Evolutionary conservation across 768 basidiomycete genomes (phyloP), one percentile per base, ranked within the genome.

Genomic region (Hygrophorus pudorinus): DNA sequence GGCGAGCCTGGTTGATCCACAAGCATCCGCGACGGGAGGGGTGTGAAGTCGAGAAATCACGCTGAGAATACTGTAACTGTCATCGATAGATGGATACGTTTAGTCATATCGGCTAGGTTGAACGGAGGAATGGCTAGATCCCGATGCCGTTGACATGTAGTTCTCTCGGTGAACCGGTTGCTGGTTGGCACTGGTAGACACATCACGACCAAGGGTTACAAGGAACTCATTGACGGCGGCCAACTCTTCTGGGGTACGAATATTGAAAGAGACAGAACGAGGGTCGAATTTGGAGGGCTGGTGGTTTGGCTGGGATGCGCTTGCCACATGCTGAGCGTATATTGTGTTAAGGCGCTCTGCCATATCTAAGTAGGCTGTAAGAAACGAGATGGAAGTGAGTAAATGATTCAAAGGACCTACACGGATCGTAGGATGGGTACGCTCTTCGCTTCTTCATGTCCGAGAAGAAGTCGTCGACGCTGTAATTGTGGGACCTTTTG

Each of bases 381-480:
- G 30, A 17, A 1, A 45, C 27, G 24, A 28, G 24, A 43, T 21
- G 32, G 41, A 29, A n/a, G n/a, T n/a, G 8, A 37, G 40, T 16
- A 34, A 31, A 38, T 35, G 20, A 18, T 21, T 1, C 14, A 30
- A 4, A 4, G 38, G 38, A 43, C 89, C 65, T 61, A 93, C 91
- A 79, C 50, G 80, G 67, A 65, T 94, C 85, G 61, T 97, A 97
- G 14, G 82, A 70, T 4, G 92, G 90, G 40, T 76, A 76, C 43
- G 94, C 73, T 45, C 83, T 80, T 48, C 90, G 73, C 61, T 91
- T 92, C 72, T 96, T 96, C 68, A 94, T 81, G 59, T 97, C 92
- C 37, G 78, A 71, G 58, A 94, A 78, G 63, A 96, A 86, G 48
- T 87, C 85, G 41, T 85, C 87, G 38, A 87, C 72, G 47, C 63